phyloP scores from a whole-genome alignment of 176 grass and related monocot species.

The Typha latifolia region DNA sequence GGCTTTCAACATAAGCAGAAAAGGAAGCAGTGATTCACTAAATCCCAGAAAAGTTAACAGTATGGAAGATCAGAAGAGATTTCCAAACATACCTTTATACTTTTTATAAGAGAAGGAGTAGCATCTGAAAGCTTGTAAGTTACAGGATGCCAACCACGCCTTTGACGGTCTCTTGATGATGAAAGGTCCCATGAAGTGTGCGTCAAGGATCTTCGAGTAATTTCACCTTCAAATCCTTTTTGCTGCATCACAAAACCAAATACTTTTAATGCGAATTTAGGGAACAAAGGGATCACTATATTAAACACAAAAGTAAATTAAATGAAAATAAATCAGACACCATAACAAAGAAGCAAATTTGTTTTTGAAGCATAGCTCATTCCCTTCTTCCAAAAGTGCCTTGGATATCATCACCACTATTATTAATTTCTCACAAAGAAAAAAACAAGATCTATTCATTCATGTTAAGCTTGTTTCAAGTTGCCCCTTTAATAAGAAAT shows the following conservation, averaged over 20 bases:
- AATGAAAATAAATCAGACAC: too few species aligned
- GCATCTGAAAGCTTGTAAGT: conserved; percentile 82
- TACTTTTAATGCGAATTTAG: not conserved
- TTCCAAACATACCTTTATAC: conserved; percentile 60
- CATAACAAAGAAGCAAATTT: too few species aligned
- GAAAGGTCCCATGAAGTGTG: conserved; percentile 84
- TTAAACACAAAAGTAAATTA: too few species aligned
- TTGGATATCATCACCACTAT: not conserved
- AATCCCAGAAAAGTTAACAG: too few species aligned
- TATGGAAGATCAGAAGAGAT: too few species aligned
- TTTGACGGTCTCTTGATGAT: conserved; percentile 91
- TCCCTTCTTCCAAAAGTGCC: not conserved
- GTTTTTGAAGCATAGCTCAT: too few species aligned
- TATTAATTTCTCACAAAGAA: conserved; percentile 1
- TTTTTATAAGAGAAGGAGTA: conserved; percentile 61
- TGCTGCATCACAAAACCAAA: conserved; percentile 47
- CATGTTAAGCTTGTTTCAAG: too few species aligned
- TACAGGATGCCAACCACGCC: conserved; percentile 93
- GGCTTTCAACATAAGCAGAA: too few species aligned
- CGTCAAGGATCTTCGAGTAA: conserved; percentile 78
- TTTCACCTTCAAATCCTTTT: conserved; percentile 80
- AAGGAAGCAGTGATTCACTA: too few species aligned
- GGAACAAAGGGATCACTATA: too few species aligned
- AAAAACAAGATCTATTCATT: too few species aligned
- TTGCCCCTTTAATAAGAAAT: not conserved